Evolutionary conservation across 2,329 filamentous ascomycete species (phyloP).

Genomic region (Claviceps quebecensis): DNA sequence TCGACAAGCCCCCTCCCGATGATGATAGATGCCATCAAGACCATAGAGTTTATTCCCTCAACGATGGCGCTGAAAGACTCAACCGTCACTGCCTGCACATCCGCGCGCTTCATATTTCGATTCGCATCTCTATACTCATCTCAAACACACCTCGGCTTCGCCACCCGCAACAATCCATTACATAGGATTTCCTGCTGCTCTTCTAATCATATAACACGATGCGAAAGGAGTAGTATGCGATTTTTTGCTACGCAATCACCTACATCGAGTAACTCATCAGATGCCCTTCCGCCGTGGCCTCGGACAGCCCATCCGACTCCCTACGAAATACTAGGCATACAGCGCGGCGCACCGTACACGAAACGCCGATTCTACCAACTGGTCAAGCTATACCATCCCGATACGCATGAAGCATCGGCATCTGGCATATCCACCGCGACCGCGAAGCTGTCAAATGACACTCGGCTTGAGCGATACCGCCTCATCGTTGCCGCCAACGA

Average conservation of each 20-base stretch:
- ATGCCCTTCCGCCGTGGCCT: constrained; percentile 29
- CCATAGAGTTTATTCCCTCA: neutral
- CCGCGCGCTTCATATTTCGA: neutral
- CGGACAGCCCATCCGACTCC: constrained; percentile 50
- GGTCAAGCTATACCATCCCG: constrained; percentile 92
- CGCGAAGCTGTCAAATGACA: constrained; percentile 30
- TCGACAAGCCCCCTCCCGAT: too few relatives aligned
- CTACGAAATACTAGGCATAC: constrained; percentile 68
- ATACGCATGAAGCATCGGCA: constrained; percentile 34
- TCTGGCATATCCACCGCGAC: neutral
- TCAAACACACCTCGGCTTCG: neutral
- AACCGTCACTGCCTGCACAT: neutral
- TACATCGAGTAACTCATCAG: neutral
- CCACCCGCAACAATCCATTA: neutral
- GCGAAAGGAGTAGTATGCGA: neutral
- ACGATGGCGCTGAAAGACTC: neutral
- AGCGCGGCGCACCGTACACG: constrained; percentile 53
- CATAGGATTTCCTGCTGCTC: neutral
- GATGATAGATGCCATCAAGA: too few relatives aligned
- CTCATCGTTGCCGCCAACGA: constrained; percentile 78
- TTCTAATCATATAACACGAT: neutral
- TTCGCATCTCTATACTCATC: neutral
- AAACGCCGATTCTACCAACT: constrained; percentile 80
- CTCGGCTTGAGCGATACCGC: constrained; percentile 76
- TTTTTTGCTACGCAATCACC: constrained; percentile 2